Conservation (phyloP, 164 flowering plant species). For the Aristolochia fimbriata region DNA sequence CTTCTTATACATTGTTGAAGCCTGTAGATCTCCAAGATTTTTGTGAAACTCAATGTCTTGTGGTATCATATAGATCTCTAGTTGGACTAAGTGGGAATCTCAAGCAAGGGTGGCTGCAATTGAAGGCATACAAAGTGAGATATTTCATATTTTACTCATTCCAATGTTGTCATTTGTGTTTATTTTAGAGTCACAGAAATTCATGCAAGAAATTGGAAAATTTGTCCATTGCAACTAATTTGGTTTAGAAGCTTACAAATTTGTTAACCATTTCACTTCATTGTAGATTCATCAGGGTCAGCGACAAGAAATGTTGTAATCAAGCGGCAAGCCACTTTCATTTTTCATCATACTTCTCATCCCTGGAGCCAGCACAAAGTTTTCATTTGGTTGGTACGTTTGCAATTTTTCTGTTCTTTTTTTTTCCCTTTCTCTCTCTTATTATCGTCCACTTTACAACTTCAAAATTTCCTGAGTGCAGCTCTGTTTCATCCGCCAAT, state of each 20-base stretch:
- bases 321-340: constrained; percentile 47
- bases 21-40: not conserved
- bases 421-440: too few relatives aligned
- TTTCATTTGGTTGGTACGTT: constrained; percentile 81
- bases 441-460: not conserved
- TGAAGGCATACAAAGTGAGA: constrained; percentile 31
- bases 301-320: constrained; percentile 16
- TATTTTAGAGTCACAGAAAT: too few relatives aligned
- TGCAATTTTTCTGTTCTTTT: too few relatives aligned
- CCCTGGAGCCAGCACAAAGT: constrained; percentile 75
- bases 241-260: too few relatives aligned
- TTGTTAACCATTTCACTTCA: not conserved
- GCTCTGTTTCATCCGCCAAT: constrained; percentile 84
- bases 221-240: not conserved
- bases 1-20: not conserved
- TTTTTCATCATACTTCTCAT: constrained; percentile 59
- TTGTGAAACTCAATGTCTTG: not conserved
- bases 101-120: constrained; percentile 43
- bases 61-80: constrained; percentile 45
- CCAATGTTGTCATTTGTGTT: too few relatives aligned
- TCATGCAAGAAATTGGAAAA: not conserved
- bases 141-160: not conserved
- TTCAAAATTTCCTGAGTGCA: constrained; percentile 19
- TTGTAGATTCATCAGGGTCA: constrained; percentile 21
- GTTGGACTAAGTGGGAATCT: constrained; percentile 87